Conservation (phyloP, 306 rosid species). For the Dalbergia cultrata region DNA sequence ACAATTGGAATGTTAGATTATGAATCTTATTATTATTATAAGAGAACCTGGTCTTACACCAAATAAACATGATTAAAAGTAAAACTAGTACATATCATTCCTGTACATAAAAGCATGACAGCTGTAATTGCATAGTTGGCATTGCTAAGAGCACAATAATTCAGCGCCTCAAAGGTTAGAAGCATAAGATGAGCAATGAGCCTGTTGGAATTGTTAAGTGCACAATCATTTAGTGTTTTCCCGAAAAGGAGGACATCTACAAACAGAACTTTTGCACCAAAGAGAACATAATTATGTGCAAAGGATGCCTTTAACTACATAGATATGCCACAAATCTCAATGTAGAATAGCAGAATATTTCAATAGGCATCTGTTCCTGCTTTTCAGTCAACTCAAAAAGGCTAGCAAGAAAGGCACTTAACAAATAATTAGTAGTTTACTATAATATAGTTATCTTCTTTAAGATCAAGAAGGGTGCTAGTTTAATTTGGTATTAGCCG, state of each 20-base stretch:
- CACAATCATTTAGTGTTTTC: conserved; percentile 44
- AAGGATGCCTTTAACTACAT: background rate
- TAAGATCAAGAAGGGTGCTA: too few relatives aligned
- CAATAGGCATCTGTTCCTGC: background rate
- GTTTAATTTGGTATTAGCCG: too few relatives aligned
- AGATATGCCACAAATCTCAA: conserved; percentile 22
- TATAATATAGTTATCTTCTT: background rate
- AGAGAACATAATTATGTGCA: conserved; percentile 45
- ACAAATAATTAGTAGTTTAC: background rate
- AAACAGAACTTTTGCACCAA: conserved; percentile 8
- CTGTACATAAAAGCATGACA: conserved; percentile 1
- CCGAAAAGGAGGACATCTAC: conserved; percentile 40
- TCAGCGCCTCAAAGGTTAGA: background rate
- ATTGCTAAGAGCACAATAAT: conserved; percentile 10
- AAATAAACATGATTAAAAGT: too few relatives aligned
- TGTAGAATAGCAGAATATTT: background rate
- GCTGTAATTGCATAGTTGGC: conserved; percentile 10
- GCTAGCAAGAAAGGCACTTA: background rate
- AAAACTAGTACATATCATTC: too few relatives aligned
- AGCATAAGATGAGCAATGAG: conserved; percentile 29
- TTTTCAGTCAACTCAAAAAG: background rate
- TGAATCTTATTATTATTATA: too few relatives aligned
- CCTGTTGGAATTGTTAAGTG: conserved; percentile 35
- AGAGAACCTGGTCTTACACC: too few relatives aligned
- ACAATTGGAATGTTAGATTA: too few relatives aligned